Evolutionary conservation across 2,329 filamentous ascomycete genomes (phyloP), one percentile per base, ranked within the genome.

Genomic region (Pestalotiopsis sp.): DNA sequence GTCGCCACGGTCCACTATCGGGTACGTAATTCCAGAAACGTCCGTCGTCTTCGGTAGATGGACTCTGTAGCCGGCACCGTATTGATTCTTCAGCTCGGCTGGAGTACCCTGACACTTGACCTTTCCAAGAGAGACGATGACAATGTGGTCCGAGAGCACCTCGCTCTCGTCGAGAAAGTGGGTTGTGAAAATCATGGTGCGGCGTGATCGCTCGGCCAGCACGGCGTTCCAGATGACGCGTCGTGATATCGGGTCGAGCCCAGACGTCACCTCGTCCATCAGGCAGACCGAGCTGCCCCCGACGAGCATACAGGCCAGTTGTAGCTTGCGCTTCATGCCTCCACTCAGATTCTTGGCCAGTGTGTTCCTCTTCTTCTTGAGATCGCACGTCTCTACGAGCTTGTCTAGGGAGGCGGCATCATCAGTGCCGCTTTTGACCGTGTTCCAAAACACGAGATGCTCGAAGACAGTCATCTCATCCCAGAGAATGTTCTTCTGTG

Each of bases 401-500:
- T 84, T 78, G 41, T 81, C 78, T 6, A 85, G 80, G 36, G 86
- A 84, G 3, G 79, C 80, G 23, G 87, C 85, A 6, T 77, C 78
- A 4, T 81, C 79, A 0, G 79, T 79, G 0, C 82, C 82, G 3
- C 87, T 85, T 75, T 94, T 94, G 56, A 94, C 82, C 20, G 83
- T 83, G 74, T 92, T 92, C 81, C 94, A 94, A 61, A 93, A 89
- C 1, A 81, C 79, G 9, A 94, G 87, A 74, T 94, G 92, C 76
- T 94, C 92, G 69, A 86, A 85, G 1, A 93, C 91, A 0, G 90
- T 93, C 45, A 94, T 78, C 63, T 91, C 87, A 72, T 91, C 89
- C 91, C 91, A 94, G 41, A 94, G 85, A 3, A 94, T 91, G 74
- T 94, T 94, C 78, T 91, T 90, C 77, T 94, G 92, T 0, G 92